Evolutionary conservation across 768 basidiomycete species (phyloP).

Genomic region (Termitomyces sp.): DNA sequence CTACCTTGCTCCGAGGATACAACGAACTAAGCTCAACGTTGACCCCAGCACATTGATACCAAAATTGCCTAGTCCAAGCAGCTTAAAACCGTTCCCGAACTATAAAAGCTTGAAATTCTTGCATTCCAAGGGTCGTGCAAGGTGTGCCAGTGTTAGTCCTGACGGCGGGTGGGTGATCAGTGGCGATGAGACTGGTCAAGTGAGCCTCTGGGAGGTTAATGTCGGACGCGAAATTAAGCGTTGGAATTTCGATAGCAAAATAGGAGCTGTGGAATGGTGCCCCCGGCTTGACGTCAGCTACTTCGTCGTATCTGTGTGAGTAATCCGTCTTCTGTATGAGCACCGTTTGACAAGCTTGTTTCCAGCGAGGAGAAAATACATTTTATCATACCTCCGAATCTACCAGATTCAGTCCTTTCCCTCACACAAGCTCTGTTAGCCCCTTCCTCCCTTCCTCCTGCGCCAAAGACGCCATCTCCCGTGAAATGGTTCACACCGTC

Average conservation of each 20-base stretch:
- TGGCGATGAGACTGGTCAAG: constrained; percentile 84
- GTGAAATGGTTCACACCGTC: constrained; percentile 65
- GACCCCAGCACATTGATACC: constrained; percentile 91
- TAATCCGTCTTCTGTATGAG: constrained; percentile 15
- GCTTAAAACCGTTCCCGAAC: constrained; percentile 91
- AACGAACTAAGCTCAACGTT: constrained; percentile 82
- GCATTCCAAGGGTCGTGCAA: constrained; percentile 63
- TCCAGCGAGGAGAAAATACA: constrained; percentile 75
- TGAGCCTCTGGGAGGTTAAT: constrained; percentile 88
- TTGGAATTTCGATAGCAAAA: constrained; percentile 77
- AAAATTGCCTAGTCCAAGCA: constrained; percentile 88
- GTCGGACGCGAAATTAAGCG: constrained; percentile 85
- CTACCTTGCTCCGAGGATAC: constrained; percentile 92
- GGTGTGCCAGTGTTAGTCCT: constrained; percentile 77
- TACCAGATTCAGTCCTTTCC: constrained; percentile 53
- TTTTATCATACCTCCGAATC: constrained; percentile 77
- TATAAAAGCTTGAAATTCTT: constrained; percentile 69
- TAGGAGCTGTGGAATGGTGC: constrained; percentile 91
- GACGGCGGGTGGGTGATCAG: constrained; percentile 90
- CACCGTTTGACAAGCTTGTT: constrained; percentile 7
- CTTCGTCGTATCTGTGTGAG: constrained; percentile 78
- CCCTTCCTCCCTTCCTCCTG: constrained; percentile 58
- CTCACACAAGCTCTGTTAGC: constrained; percentile 58
- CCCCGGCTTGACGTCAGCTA: constrained; percentile 78
- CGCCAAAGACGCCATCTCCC: constrained; percentile 50